These are phyloP conservation scores for Tulasnella calospora DNA, from an alignment of 768 basidiomycete species.

Conservation along the genomic window DNA sequence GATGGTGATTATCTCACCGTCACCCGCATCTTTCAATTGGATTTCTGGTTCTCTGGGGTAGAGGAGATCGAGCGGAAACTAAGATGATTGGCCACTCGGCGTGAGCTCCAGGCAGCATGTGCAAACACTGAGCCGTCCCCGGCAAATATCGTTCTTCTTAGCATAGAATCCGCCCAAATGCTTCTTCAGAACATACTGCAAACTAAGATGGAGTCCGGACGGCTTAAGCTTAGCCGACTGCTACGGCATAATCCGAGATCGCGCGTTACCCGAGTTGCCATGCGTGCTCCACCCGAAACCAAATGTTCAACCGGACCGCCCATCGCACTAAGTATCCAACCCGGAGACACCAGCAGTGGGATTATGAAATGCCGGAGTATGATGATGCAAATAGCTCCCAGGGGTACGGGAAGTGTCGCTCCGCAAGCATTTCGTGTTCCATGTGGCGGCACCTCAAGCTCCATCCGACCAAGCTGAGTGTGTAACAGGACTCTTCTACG, in stretches of 20 bases:
- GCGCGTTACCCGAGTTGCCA: neutral
- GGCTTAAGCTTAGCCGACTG: neutral
- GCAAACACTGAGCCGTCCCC: neutral
- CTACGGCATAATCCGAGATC: neutral
- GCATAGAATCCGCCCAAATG: neutral
- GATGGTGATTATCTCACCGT: neutral
- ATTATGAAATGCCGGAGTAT: neutral
- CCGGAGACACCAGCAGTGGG: neutral
- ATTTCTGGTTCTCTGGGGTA: neutral
- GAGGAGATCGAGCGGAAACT: neutral
- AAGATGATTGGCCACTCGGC: neutral
- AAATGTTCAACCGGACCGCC: neutral
- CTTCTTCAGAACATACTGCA: neutral
- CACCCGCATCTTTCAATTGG: neutral
- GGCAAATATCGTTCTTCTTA: neutral
- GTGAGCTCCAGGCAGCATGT: neutral
- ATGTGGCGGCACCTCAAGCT: neutral
- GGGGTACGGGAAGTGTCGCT: neutral
- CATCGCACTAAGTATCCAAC: neutral
- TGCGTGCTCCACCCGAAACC: neutral
- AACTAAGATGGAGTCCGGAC: neutral
- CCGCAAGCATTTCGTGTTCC: neutral
- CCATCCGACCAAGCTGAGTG: neutral
- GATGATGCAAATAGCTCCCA: neutral
- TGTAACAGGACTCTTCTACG: neutral